phyloP scores from a whole-genome alignment of 176 grass and related monocot species.

The Carex myosuroides region DNA sequence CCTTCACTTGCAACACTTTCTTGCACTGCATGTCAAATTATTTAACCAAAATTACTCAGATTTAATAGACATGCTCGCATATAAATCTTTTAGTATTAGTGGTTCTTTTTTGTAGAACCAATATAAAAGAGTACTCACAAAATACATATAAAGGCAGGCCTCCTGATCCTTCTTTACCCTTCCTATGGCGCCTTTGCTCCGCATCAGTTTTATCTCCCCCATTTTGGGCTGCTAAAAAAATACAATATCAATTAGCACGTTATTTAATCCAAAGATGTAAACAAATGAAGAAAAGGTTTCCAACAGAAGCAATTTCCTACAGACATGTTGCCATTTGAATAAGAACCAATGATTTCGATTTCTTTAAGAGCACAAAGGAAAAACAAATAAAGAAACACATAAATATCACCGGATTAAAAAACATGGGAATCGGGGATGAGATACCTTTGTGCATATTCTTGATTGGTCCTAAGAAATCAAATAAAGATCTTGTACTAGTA shows the following conservation, averaged over 20 bases:
- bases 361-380: not conserved
- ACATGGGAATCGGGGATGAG: not conserved
- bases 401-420: not conserved
- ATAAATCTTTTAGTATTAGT: not conserved
- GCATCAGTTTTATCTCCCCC: conserved; percentile 37
- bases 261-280: not conserved
- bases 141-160: conserved; percentile 74
- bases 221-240: conserved; percentile 34
- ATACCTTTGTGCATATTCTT: conserved; percentile 6
- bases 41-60: conserved; percentile 8
- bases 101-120: not conserved
- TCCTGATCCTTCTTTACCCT: conserved; percentile 43
- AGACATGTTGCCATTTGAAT: not conserved
- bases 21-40: conserved; percentile 29
- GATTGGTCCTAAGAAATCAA: not conserved
- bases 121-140: conserved; percentile 21
- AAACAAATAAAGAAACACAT: not conserved
- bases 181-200: conserved; percentile 26
- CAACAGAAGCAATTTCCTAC: not conserved
- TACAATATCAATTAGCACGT: not conserved
- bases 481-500: not conserved
- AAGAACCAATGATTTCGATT: not conserved
- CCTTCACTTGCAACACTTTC: conserved; percentile 32
- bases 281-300: not conserved
- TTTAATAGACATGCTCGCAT: not conserved